Evolutionary conservation across 331 rosid species (phyloP).

Genomic region (Pyrus hybrid): DNA sequence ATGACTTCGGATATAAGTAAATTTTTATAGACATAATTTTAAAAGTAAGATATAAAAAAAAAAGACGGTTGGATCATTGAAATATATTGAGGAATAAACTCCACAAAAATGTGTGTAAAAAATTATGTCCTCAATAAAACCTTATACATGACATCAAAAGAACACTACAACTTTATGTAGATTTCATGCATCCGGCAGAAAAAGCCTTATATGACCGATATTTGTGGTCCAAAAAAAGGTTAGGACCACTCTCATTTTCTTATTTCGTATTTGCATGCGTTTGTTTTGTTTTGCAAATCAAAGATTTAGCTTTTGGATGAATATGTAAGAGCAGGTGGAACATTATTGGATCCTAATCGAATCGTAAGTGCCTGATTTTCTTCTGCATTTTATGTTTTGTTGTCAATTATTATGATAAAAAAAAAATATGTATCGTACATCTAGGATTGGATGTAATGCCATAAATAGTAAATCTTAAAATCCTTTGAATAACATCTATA

Average conservation of each 20-base stretch:
- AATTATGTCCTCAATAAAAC: too few relatives aligned
- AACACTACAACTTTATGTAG: neutral
- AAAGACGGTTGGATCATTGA: too few relatives aligned
- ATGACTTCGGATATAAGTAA: too few relatives aligned
- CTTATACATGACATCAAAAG: neutral
- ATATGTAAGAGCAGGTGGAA: neutral
- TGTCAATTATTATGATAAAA: neutral
- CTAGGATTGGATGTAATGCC: too few relatives aligned
- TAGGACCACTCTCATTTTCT: neutral
- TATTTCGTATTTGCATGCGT: neutral
- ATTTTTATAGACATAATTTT: too few relatives aligned
- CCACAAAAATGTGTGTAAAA: too few relatives aligned
- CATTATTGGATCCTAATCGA: neutral
- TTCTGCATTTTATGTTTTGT: neutral
- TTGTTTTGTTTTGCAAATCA: neutral
- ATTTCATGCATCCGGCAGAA: neutral
- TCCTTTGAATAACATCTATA: too few relatives aligned
- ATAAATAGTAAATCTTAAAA: too few relatives aligned
- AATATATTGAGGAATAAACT: too few relatives aligned
- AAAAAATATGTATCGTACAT: too few relatives aligned
- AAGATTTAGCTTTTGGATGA: neutral
- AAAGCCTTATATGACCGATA: neutral
- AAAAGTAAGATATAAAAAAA: too few relatives aligned
- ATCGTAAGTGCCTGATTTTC: neutral
- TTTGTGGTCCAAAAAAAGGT: neutral